Base-by-base conservation (phyloP, 495 filamentous ascomycete genomes). In the Sporormia fimetaria region DNA sequence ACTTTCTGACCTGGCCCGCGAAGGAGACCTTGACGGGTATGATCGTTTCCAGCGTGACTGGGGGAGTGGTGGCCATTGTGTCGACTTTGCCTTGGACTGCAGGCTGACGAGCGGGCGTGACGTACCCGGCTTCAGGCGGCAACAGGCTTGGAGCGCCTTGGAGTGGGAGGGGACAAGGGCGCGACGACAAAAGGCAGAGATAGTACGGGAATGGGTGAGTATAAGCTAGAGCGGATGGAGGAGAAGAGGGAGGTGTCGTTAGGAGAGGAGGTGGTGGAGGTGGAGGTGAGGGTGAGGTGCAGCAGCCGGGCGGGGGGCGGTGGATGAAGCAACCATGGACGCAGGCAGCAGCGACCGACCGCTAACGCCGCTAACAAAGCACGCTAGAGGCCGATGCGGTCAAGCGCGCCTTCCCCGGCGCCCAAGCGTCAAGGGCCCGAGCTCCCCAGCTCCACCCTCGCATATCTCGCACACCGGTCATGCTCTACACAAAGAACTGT, bases 21-120 rank as follows among this genome's bases (percentile, higher is more conserved):
- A 80, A 71, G 43, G 73, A 74, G 51, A 94, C 69, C 66, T 96
- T 96, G 62, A 94, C 63, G 37, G 81, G 84, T 55, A 99, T 80
- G 40, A 78, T 63, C 39, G 83, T 87, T 40, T 87, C 83, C 23
- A 74, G 75, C 21, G 67, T 67, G 40, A 74, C 67, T n/a, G 66
- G 59, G 33, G 58, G 61, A 47, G 64, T 61, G 45, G 66, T 66
- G 38, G 73, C 66, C 71, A 75, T 77, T 54, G 40, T 51, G 47
- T n/a, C n/a, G n/a, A 44, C 12, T 6, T 8, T 38, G 42, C 12
- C 24, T 33, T 29, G 17, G 31, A 20, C 4, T 18, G 11, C n/a
- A n/a, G n/a, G 35, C 28, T 25, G 43, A 18, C 30, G 15, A 30
- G 27, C 14, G 28, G 39, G 42, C 40, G 45, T 50, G 49, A 56